phyloP scores from a whole-genome alignment of 2,329 filamentous ascomycete species.

The Xylariales sp. region DNA sequence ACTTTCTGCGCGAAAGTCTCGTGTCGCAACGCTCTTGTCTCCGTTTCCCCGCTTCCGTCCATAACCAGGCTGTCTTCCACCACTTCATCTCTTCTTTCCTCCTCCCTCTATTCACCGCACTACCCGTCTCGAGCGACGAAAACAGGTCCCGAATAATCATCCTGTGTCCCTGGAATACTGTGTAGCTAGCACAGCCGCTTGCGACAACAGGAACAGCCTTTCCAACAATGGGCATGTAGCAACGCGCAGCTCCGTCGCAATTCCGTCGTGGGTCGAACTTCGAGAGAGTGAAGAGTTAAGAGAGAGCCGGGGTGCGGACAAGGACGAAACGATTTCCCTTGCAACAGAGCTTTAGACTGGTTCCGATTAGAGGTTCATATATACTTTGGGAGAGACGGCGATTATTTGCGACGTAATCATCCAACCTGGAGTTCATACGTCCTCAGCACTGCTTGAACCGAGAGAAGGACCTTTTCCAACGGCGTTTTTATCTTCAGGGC shows the following conservation, averaged over 20 bases:
- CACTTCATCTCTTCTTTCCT: neutral
- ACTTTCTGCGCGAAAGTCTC: slow-evolving; percentile 15
- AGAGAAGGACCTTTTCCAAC: neutral
- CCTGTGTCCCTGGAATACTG: neutral
- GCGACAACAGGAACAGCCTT: slow-evolving; percentile 4
- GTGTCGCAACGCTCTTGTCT: slow-evolving; percentile 20
- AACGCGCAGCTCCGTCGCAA: slow-evolving; percentile 8
- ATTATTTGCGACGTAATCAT: neutral
- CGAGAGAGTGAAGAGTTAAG: slow-evolving; percentile 4
- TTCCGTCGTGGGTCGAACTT: slow-evolving; percentile 7
- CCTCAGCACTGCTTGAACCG: too few relatives aligned
- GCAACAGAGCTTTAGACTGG: slow-evolving; percentile 6
- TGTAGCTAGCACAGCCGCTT: slow-evolving; percentile 4
- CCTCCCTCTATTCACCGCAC: neutral
- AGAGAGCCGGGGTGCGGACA: slow-evolving; percentile 1
- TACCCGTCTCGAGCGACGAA: slow-evolving; percentile 5
- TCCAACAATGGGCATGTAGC: slow-evolving; percentile 10
- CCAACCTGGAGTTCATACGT: too few relatives aligned
- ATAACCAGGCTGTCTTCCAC: slow-evolving; percentile 1
- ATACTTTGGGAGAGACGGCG: slow-evolving; percentile 5
- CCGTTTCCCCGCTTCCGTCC: slow-evolving; percentile 9
- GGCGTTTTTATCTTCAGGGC: too few relatives aligned
- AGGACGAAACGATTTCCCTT: neutral
- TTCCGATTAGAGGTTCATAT: slow-evolving; percentile 9
- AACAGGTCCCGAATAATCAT: neutral